Base-by-base conservation (phyloP, 345 rosid species). In the Lumnitzera racemosa region DNA sequence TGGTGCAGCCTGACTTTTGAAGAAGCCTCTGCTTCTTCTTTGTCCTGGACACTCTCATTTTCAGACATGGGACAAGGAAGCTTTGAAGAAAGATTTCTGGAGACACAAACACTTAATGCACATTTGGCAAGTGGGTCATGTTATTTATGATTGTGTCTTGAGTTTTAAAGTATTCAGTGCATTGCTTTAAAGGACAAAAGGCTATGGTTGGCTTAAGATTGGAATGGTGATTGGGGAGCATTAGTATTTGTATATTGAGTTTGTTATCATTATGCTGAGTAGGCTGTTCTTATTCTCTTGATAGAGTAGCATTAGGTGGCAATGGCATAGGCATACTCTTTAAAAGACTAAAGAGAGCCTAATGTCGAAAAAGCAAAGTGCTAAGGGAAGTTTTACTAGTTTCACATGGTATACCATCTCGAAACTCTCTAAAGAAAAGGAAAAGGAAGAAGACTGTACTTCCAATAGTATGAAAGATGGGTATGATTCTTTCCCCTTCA, bases 1-100 rank as follows among this genome's bases (percentile, higher is more conserved):
- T 72, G 80, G 36, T 15, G 71, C 84, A 81, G 65, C 85, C 78
- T 75, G 72, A 70, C 51, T 69, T 54, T 54, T 50, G 73, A 50
- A 68, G 85, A 79, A 62, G 74, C 74, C 59, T 76, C 53, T 67
- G 77, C 72, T 74, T 77, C 71, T 69, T 70, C 72, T 67, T 66
- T 51, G 65, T 65, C 66, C 60, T 62, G 24, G 72, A 66, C 25
- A 70, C 61, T 61, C 65, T 75, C 82, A 80, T 72, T 16, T 51
- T 27, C 20, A 15, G 36, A 53, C 31, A 53, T 51, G 56, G 46
- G 53, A 24, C 48, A 0, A 27, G 61, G 48, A 48, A 49, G 36
- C 55, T 49, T 41, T 65, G 61, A 59, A 66, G 24, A 59, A 53
- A 9, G 65, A n/a, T 16, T 11, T 9, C 54, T 43, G 65, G 59